Percentiles rank a stretch among this genome's conserved stretches.
Conservation (phyloP, 768 basidiomycete species). For the Albatrellus ellisii region DNA sequence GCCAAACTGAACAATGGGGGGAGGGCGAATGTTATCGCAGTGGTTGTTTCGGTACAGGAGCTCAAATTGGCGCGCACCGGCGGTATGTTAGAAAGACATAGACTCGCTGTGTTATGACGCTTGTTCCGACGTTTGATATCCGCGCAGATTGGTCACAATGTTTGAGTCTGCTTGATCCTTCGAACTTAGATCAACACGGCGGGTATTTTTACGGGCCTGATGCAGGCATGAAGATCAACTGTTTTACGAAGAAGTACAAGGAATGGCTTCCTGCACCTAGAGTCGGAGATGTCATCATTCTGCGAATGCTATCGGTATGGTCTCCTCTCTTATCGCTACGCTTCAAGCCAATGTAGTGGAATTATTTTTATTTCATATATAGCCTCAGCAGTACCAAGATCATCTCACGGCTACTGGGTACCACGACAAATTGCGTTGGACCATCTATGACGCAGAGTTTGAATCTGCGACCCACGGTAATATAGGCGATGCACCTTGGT, state of each 20-base stretch:
- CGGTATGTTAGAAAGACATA: no score
- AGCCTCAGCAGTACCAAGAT: conserved; percentile 19
- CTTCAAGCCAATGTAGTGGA: conserved; percentile 4
- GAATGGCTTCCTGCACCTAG: conserved; percentile 39
- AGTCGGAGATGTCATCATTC: conserved; percentile 37
- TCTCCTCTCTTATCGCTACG: conserved; percentile 8
- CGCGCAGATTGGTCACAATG: conserved; percentile 32
- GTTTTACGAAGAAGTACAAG: conserved; percentile 34
- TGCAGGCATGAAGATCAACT: conserved; percentile 23
- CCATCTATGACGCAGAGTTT: conserved; percentile 31
- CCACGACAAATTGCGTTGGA: conserved; percentile 37
- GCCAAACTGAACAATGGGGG: no score
- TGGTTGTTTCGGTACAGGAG: conserved; percentile 16
- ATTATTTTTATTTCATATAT: conserved; percentile 16
- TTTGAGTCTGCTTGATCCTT: conserved; percentile 40
- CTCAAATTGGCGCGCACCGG: conserved; percentile 14
- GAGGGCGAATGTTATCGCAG: conserved; percentile 20
- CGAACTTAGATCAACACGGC: conserved; percentile 23
- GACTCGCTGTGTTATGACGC: neutral
- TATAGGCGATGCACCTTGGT: conserved; percentile 24
- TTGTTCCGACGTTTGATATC: neutral
- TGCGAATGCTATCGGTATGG: conserved; percentile 36
- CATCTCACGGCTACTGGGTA: conserved; percentile 32
- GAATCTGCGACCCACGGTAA: conserved; percentile 27
- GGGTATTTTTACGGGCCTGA: conserved; percentile 15